Evolutionary conservation across 2,329 filamentous ascomycete genomes (phyloP), one percentile per base, ranked within the genome.

Genomic region (Beauveria australis): DNA sequence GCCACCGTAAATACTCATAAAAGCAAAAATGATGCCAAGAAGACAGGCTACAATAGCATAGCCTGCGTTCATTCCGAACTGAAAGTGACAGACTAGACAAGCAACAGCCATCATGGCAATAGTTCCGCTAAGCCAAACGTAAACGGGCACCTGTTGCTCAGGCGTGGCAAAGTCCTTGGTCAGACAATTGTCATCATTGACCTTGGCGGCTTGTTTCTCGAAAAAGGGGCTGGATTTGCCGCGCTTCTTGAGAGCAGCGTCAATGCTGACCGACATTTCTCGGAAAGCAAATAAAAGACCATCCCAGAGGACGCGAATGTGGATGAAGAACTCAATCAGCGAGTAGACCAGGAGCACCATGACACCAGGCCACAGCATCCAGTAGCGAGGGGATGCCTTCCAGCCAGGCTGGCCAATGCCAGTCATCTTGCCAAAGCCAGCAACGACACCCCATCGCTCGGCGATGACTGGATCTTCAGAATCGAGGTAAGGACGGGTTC

Each of bases 1-100:
- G 40, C 79, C 72, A 9, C 65, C 66, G 53, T 67, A 65, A 22
- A 67, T 67, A 10, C 60, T 78, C 40, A 82, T 71, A 70, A 82
- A 79, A 48, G 79, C 77, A 68, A 82, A 81, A 69, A 82, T 74
- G 69, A 82, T 78, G 26, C 78, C 78, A 43, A 82, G 69, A 65
- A 82, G 70, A 63, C 80, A 73, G 41, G 79, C 77, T n/a, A 82
- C 72, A 37, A 82, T 68, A 12, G 75, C 77, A 68, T 80, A 77
- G 61, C 79, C 79, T 4, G 79, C 73, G 10, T 79, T 76, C 75
- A 81, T 80, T 48, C 77, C 69, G 68, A 75, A 79, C 64, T 83
- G 79, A 5, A 81, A 72, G 53, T 76, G 72, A 53, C 69, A 71
- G 63, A 86, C 76, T 40, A 85, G 70, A 53, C 80, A 74, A 60